Conservation (phyloP, 2,329 filamentous ascomycete species). For the Trichoderma koningiopsis region DNA sequence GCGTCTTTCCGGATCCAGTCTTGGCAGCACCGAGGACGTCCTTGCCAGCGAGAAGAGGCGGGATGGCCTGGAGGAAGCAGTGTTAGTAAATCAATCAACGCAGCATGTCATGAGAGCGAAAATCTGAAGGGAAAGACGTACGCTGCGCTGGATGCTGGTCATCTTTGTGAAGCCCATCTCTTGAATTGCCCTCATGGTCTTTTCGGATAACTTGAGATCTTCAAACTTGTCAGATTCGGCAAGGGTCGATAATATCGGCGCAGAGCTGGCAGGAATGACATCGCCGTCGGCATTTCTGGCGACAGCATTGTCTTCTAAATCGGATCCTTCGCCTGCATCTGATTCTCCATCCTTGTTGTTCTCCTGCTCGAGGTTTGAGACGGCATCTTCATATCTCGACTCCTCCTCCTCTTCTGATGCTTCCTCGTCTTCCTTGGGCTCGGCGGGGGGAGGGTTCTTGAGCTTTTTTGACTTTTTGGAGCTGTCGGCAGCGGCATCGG, state of each 20-base stretch:
- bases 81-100: background rate
- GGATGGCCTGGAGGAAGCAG: slow-evolving; percentile 60
- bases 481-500: slow-evolving; percentile 36
- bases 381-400: slow-evolving; percentile 29
- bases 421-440: slow-evolving; percentile 34
- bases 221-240: slow-evolving; percentile 71
- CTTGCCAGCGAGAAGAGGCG: slow-evolving; percentile 82
- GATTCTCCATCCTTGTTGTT: slow-evolving; percentile 33
- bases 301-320: slow-evolving; percentile 25
- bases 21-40: slow-evolving; percentile 96
- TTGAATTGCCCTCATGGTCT: slow-evolving; percentile 82
- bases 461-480: slow-evolving; percentile 38
- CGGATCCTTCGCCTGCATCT: slow-evolving; percentile 35
- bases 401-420: slow-evolving; percentile 38
- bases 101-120: background rate
- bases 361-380: slow-evolving; percentile 29
- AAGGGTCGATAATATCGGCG: slow-evolving; percentile 56
- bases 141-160: slow-evolving; percentile 87
- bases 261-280: slow-evolving; percentile 42
- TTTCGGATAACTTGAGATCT: slow-evolving; percentile 82
- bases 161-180: slow-evolving; percentile 94
- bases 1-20: slow-evolving; percentile 92
- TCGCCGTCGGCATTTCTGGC: slow-evolving; percentile 34
- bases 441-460: slow-evolving; percentile 44
- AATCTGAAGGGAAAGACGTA: slow-evolving; percentile 27